A percentile compares a stretch with the other conserved stretches of the same genome.
phyloP scores from a whole-genome alignment of 208 protist species.

The Crithidia thermophila region DNA sequence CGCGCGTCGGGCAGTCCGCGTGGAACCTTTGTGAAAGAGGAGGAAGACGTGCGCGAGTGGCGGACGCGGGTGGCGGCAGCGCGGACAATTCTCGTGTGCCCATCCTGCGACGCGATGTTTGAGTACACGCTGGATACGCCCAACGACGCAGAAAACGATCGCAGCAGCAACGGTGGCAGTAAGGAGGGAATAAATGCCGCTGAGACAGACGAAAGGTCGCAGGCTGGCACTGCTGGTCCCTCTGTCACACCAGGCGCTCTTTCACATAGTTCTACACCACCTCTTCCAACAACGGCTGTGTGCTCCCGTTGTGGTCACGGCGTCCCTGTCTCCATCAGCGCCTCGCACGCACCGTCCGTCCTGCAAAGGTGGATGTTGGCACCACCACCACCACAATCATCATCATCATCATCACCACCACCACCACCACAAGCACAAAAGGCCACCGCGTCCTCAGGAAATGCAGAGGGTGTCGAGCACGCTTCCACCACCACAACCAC shows the following conservation, averaged over 20 bases:
- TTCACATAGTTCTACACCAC: no score
- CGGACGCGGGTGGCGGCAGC: slow-evolving; percentile 17
- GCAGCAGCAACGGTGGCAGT: neutral
- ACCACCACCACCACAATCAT: slow-evolving; percentile 1
- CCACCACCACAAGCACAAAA: no score
- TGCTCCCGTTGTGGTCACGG: neutral
- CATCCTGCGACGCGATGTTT: slow-evolving; percentile 19
- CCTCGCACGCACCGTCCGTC: neutral
- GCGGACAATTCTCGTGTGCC: slow-evolving; percentile 14
- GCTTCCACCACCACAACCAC: no score
- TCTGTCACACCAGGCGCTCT: no score
- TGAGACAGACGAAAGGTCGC: no score
- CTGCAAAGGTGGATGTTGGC: neutral
- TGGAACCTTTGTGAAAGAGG: neutral
- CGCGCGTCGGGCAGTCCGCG: no score
- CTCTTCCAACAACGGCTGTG: no score
- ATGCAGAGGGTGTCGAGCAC: no score
- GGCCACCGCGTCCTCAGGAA: no score
- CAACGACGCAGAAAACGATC: neutral
- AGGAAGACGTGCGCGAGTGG: slow-evolving; percentile 6
- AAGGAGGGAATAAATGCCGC: no score
- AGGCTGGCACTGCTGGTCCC: no score
- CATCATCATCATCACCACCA: neutral
- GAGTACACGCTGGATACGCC: neutral
- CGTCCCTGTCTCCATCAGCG: neutral